These are phyloP conservation scores for Sphaerulina musiva DNA, from an alignment of 2,329 filamentous ascomycete species.

Conservation along the genomic window DNA sequence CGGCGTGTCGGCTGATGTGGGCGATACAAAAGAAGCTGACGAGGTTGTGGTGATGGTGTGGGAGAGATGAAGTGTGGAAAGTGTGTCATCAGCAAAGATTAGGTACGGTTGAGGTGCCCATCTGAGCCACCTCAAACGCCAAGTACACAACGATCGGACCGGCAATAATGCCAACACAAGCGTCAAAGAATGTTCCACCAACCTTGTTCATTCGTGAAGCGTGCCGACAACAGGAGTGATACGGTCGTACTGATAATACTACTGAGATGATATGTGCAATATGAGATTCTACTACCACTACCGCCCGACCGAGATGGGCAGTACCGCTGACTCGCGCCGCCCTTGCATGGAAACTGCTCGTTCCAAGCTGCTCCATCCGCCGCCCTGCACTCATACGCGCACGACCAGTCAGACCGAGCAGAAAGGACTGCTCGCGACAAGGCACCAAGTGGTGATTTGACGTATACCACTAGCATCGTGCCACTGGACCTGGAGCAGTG, in stretches of 20 bases:
- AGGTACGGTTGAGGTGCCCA: neutral
- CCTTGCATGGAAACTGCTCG: neutral
- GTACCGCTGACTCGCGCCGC: neutral
- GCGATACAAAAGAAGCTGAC: neutral
- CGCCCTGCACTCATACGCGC: neutral
- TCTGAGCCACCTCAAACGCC: conserved; percentile 5
- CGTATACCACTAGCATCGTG: no score
- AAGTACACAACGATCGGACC: conserved; percentile 8
- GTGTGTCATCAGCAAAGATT: neutral
- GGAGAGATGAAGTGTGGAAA: neutral
- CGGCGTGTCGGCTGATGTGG: neutral
- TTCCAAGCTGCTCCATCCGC: neutral
- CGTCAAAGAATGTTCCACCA: conserved; percentile 12
- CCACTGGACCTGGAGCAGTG: no score
- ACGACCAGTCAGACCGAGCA: neutral
- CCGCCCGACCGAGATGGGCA: neutral
- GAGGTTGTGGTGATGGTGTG: neutral
- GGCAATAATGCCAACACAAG: conserved; percentile 3
- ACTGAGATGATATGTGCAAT: neutral
- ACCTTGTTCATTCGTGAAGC: conserved; percentile 12
- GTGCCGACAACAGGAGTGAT: neutral
- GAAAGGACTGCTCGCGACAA: no score
- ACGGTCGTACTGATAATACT: neutral
- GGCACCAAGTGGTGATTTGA: no score
- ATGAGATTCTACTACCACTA: neutral